Evolutionary conservation across 2,329 filamentous ascomycete species (phyloP).

Genomic region (Ambrosiella xylebori): DNA sequence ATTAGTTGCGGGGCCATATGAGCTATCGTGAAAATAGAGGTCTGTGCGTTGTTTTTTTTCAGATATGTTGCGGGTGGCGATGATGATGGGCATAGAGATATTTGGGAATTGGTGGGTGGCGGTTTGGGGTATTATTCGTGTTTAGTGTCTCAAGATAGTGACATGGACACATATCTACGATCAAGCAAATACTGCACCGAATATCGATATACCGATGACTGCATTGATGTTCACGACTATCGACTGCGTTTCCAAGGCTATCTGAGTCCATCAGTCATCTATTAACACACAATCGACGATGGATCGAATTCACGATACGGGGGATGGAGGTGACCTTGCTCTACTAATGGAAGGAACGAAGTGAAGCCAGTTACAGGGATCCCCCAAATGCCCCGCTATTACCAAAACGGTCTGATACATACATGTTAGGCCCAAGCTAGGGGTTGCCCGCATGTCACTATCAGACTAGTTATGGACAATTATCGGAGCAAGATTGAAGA

Average conservation of each 20-base stretch:
- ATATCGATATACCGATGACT: neutral
- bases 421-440: constrained; percentile 1
- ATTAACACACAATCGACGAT: neutral
- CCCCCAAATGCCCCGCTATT: constrained; percentile 9
- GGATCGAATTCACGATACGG: neutral
- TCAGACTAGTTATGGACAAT: neutral
- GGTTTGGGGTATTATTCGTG: neutral
- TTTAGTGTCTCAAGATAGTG: neutral
- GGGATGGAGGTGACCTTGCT: neutral
- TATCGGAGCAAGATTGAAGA: neutral
- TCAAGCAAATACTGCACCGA: neutral
- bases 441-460: neutral
- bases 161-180: neutral
- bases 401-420: constrained; percentile 10
- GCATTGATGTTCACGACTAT: neutral
- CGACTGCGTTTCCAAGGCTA: no score
- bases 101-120: neutral
- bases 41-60: neutral
- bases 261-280: neutral
- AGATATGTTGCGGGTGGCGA: neutral
- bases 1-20: no score
- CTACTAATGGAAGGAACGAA: constrained; percentile 1
- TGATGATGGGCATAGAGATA: neutral
- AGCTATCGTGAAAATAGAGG: neutral
- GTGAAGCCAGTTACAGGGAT: constrained; percentile 2